phyloP scores from a whole-genome alignment of 2,329 filamentous ascomycete species.

The Neopestalotiopsis sp. region DNA sequence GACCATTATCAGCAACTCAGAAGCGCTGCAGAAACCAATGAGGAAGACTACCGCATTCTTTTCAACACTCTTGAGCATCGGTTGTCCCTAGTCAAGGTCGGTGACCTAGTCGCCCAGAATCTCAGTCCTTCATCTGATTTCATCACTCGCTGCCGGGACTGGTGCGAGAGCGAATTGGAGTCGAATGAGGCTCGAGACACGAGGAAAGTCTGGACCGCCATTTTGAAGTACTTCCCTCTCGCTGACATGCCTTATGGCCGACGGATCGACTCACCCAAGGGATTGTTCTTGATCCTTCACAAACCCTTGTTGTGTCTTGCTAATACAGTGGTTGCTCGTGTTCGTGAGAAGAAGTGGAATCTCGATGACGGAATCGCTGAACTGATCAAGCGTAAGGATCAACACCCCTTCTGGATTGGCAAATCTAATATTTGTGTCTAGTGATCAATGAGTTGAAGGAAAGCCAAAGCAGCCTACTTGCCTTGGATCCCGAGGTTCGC shows the following conservation, averaged over 20 bases:
- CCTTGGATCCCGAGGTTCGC: background rate
- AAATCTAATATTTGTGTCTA: background rate
- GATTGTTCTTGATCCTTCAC: background rate
- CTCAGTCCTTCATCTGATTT: slow-evolving; percentile 26
- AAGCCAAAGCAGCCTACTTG: background rate
- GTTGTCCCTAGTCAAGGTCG: slow-evolving; percentile 30
- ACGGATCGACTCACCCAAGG: background rate
- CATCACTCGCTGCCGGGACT: slow-evolving; percentile 34
- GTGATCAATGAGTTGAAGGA: background rate
- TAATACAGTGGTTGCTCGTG: background rate
- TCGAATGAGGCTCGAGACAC: too few relatives aligned
- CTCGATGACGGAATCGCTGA: background rate
- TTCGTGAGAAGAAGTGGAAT: too few relatives aligned
- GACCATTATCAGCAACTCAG: slow-evolving; percentile 4
- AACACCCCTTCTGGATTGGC: too few relatives aligned
- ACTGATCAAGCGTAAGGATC: background rate
- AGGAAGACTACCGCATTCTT: slow-evolving; percentile 30
- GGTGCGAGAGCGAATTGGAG: slow-evolving; percentile 25
- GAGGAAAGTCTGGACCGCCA: background rate
- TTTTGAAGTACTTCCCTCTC: background rate
- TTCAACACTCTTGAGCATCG: slow-evolving; percentile 37
- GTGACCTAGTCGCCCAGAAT: slow-evolving; percentile 29
- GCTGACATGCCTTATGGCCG: background rate
- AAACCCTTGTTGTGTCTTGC: background rate
- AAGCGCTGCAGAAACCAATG: slow-evolving; percentile 20